Base-by-base conservation (phyloP, 306 rosid genomes). In the Canavalia ensiformis region DNA sequence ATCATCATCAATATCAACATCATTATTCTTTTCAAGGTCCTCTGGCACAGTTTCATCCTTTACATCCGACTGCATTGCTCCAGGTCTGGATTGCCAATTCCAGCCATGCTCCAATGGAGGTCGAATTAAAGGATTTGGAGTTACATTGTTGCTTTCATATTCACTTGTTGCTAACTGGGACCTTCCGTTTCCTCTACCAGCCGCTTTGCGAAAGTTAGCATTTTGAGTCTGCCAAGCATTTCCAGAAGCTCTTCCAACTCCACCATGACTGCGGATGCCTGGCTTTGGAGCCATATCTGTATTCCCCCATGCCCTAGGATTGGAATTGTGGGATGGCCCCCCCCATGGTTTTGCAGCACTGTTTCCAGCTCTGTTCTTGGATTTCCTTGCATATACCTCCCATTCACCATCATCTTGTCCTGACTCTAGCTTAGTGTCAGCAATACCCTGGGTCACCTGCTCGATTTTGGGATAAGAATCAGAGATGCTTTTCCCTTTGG, bases 51-150 rank as follows among this genome's bases (percentile, higher is more conserved):
- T 31, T 70, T 84, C 90, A 33, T 71, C 81, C 18, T n/a, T 74
- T 54, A 2, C 60, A 57, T 80, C 72, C 65, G 85, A 60, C 69
- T 83, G 91, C 63, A 60, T 66, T 7, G 84, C 74, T 72, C 81
- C 90, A 41, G 86, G 45, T 79, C 90, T 83, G 47, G 98, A 81
- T 72, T 75, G 84, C 97, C 98, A 94, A 79, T 89, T 88, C 97
- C 98, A 94, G n/a, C 97, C 97, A 78, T 84, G 84, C 84, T 89
- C 77, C 59, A 94, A 84, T 0, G 98, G 97, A 73, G 95, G 94
- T 56, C 47, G 86, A 54, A 86, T 83, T 63, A 77, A 41, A 13
- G 93, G 79, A 77, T 75, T 85, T 10, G 91, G 46, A 39, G 81
- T 51, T 77, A 28, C 58, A 68, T 75, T 30, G 84, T 73, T 81